Evolutionary conservation across 2,329 filamentous ascomycete genomes (phyloP), one percentile per base, ranked within the genome.

Genomic region (Colletotrichum siamense): DNA sequence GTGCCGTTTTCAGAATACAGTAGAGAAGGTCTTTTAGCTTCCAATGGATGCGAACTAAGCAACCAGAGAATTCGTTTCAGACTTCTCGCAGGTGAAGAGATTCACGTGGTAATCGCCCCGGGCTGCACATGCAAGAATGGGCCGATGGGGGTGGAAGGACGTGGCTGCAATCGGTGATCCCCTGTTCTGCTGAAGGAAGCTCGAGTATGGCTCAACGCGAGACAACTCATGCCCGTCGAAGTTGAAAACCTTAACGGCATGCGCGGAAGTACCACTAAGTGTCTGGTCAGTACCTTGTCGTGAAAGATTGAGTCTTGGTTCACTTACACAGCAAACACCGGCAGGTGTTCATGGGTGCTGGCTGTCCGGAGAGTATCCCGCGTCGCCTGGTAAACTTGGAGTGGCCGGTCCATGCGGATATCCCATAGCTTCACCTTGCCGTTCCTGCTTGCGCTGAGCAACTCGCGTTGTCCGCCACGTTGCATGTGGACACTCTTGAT

Each of bases 371-470:
- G 89, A 10, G 94, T 94, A 81, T 96, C 93, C 76, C 91, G 92
- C 5, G 95, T 96, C 8, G 94, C 93, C 82, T 92, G 90, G 81
- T 96, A 94, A 3, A 92, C 92, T 76, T 93, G 92, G 67, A 98
- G 88, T 7, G 94, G 93, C 79, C 90, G 90, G 78, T 97, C 94
- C 92, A 95, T 95, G 65, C 97, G 92, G 67, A 99, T 95, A 84
- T 99, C 97, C 97, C 97, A 99, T 18, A 99, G 89, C 83, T 95
- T 96, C 78, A 99, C 95, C 82, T 97, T 97, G 77, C 97, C 97
- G 81, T 98, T 97, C 63, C 95, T 92, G 82, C 96, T 98, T 24
- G 96, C 97, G 59, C 94, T 96, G 69, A 99, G 89, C 57, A 99
- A 90, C 85, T 99, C 97, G 75, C 97, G 91, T 84, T 98, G 93